Percentiles rank a stretch among this genome's conserved stretches.
These are phyloP conservation scores for Pseudogymnoascus sp. DNA, from an alignment of 2,329 filamentous ascomycete species.

Conservation along the genomic window DNA sequence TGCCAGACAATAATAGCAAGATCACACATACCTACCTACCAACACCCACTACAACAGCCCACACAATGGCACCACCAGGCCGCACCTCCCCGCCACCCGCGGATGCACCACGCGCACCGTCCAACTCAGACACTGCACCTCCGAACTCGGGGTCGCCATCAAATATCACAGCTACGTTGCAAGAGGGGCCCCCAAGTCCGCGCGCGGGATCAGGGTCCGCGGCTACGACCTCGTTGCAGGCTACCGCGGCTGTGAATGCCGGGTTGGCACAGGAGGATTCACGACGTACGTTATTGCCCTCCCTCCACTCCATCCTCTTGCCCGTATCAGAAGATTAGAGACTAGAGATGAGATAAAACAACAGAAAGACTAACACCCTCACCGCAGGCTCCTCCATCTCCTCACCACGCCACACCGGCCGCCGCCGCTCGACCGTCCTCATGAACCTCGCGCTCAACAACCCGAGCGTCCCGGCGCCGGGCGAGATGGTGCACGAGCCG, in stretches of 20 bases:
- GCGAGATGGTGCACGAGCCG: slow-evolving; percentile 54
- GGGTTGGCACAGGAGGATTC: slow-evolving; percentile 60
- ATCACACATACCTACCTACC: slow-evolving; percentile 27
- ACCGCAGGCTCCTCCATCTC: slow-evolving; percentile 25
- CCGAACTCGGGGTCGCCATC: neutral
- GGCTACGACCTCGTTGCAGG: slow-evolving; percentile 63
- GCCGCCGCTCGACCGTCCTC: slow-evolving; percentile 59
- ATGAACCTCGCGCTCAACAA: slow-evolving; percentile 70
- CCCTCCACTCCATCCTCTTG: slow-evolving; percentile 5
- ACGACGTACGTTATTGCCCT: slow-evolving; percentile 38
- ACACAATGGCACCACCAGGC: slow-evolving; percentile 11
- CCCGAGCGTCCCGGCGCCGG: slow-evolving; percentile 55
- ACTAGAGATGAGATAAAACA: neutral
- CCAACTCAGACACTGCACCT: neutral
- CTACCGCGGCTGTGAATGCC: slow-evolving; percentile 69
- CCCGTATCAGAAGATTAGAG: slow-evolving; percentile 14
- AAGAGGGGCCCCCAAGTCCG: neutral
- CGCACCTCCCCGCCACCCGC: neutral
- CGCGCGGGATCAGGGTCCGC: slow-evolving; percentile 19
- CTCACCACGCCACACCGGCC: slow-evolving; percentile 42
- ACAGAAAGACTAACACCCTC: neutral
- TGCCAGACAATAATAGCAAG: neutral
- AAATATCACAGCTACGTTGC: neutral
- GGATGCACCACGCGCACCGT: neutral
- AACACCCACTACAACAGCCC: slow-evolving; percentile 32